phyloP scores from a whole-genome alignment of 371 early-diverging fungal species.

The Thermomucor indicae-seudaticae region DNA sequence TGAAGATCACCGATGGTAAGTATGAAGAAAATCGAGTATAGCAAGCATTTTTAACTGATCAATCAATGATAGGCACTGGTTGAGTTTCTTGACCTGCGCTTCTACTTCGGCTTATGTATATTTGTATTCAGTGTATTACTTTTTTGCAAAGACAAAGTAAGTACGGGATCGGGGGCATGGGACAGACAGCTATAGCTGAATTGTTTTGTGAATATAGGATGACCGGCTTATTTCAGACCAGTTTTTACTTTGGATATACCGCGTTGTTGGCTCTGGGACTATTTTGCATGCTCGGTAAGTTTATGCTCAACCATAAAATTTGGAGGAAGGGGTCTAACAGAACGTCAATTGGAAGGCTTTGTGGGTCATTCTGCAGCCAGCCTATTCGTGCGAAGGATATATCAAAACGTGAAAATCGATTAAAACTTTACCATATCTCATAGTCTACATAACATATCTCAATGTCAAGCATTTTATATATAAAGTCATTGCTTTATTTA shows the following conservation, averaged over 20 bases:
- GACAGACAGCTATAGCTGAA: not conserved
- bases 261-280: conserved; percentile 62
- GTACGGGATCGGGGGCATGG: conserved; percentile 6
- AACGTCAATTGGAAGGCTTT: conserved; percentile 24
- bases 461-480: too few species aligned
- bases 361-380: conserved; percentile 63
- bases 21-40: not conserved
- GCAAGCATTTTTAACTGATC: not conserved
- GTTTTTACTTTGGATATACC: conserved; percentile 82
- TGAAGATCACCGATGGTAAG: conserved; percentile 82
- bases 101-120: conserved; percentile 79
- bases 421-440: conserved; percentile 16
- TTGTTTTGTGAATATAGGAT: conserved; percentile 43
- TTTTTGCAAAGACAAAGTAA: conserved; percentile 67
- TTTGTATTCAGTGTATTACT: conserved; percentile 79
- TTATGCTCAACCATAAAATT: not conserved
- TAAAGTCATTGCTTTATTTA: too few species aligned
- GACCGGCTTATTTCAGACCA: conserved; percentile 78
- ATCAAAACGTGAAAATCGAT: conserved; percentile 72
- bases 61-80: conserved; percentile 66
- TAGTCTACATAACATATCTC: too few species aligned
- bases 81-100: conserved; percentile 74
- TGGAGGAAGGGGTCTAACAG: not conserved
- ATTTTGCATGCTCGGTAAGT: conserved; percentile 65
- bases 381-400: conserved; percentile 68